Conservation (phyloP, 805 yeast genomes). For the Candida palmyrensis region DNA sequence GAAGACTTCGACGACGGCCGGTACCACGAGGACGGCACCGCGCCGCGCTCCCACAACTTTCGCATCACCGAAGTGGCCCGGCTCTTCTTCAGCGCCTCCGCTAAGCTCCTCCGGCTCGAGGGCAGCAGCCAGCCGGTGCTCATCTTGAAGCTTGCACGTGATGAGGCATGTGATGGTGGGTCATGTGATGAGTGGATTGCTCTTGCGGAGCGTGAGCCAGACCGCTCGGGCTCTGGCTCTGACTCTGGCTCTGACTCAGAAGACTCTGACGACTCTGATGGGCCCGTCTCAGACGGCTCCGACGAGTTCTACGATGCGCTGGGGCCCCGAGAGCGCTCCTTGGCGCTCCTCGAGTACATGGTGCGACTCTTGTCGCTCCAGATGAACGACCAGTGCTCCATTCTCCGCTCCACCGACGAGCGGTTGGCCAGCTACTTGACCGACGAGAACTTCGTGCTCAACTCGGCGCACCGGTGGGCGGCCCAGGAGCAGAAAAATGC, state of each 20-base stretch:
- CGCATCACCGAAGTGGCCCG: constrained; percentile 41
- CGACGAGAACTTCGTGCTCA: constrained; percentile 39
- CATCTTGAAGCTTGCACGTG: constrained; percentile 43
- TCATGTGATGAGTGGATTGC: constrained; percentile 56
- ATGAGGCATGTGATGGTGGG: no score
- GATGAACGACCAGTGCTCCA: constrained; percentile 48
- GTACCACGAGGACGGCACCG: constrained; percentile 52
- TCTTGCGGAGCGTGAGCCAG: constrained; percentile 37
- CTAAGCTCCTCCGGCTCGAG: constrained; percentile 56
- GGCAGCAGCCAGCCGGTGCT: constrained; percentile 62
- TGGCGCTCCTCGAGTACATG: constrained; percentile 61
- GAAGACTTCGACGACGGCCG: constrained; percentile 69
- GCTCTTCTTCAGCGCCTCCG: constrained; percentile 67
- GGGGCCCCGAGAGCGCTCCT: constrained; percentile 20
- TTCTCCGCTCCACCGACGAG: constrained; percentile 60
- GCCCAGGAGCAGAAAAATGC: constrained; percentile 9
- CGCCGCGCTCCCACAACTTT: constrained; percentile 27
- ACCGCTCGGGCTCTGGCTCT: constrained; percentile 4
- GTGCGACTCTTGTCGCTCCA: constrained; percentile 58
- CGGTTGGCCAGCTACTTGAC: constrained; percentile 54
- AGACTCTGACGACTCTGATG: no score
- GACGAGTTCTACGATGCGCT: constrained; percentile 6
- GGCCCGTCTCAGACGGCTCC: no score
- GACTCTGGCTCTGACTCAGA: constrained; percentile 22
- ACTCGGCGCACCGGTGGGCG: constrained; percentile 4